Conservation (phyloP, 441 rosid species). For the Viola pubescens region DNA sequence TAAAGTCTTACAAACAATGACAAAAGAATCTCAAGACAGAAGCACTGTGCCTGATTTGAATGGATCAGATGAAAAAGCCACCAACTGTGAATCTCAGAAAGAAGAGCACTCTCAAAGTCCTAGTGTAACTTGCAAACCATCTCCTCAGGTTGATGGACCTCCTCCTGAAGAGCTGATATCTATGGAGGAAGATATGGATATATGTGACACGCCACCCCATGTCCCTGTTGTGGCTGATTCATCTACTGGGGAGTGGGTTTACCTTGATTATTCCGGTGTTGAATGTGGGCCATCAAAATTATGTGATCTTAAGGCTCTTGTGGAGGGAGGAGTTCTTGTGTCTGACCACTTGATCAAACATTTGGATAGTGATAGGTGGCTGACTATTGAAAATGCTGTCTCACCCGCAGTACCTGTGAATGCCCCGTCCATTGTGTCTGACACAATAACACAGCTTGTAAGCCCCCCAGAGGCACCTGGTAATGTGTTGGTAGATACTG, state of each 20-base stretch:
- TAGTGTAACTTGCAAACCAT: constrained; percentile 32
- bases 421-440: constrained; percentile 64
- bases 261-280: constrained; percentile 81
- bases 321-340: constrained; percentile 69
- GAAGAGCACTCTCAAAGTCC: constrained; percentile 45
- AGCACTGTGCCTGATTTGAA: constrained; percentile 24
- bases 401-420: constrained; percentile 59
- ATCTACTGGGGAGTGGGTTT: constrained; percentile 79
- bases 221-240: constrained; percentile 51
- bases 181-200: constrained; percentile 99
- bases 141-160: constrained; percentile 40
- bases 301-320: constrained; percentile 68
- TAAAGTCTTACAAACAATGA: constrained; percentile 33
- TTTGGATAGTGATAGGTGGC: constrained; percentile 83
- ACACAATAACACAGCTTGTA: constrained; percentile 63
- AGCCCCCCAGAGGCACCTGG: constrained; percentile 99
- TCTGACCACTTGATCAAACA: constrained; percentile 93
- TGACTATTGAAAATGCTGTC: constrained; percentile 91
- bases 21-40: constrained; percentile 58
- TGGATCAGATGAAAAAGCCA: constrained; percentile 42
- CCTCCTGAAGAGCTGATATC: constrained; percentile 72
- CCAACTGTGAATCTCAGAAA: constrained; percentile 37
- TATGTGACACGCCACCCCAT: constrained; percentile 98
- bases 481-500: constrained; percentile 62
- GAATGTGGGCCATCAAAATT: constrained; percentile 87